These are phyloP conservation scores for Bonia amplexicaulis DNA, from an alignment of 176 grass and related monocot genomes.

Conservation along the genomic window DNA sequence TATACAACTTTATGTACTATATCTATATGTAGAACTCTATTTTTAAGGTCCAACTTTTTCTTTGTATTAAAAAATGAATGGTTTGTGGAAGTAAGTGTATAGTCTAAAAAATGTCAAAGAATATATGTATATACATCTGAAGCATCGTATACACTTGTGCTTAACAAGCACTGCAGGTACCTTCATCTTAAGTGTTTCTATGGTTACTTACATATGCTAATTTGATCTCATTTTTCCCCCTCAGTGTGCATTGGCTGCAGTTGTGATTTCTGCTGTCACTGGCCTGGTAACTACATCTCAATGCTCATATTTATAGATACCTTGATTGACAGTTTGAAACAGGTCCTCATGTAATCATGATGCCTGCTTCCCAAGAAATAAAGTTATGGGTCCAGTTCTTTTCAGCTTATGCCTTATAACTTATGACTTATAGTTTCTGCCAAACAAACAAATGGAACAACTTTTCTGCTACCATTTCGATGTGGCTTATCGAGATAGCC, in stretches of 20 bases:
- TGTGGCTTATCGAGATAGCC: no score
- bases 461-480: no score
- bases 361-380: background rate
- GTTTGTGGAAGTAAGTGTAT: no score
- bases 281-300: conserved; percentile 66
- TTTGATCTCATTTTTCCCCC: background rate
- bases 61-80: background rate
- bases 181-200: background rate
- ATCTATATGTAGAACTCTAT: background rate
- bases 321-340: conserved; percentile 28
- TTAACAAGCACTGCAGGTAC: background rate
- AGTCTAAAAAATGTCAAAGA: background rate
- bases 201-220: conserved; percentile 11
- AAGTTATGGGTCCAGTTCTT: background rate
- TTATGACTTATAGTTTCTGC: no score
- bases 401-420: no score
- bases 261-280: conserved; percentile 96
- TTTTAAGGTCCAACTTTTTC: background rate
- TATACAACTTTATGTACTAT: background rate
- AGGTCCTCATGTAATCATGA: background rate
- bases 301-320: background rate
- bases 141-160: background rate
- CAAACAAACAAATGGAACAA: no score
- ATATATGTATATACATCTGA: background rate
- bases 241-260: conserved; percentile 90